Evolutionary conservation across 2,329 filamentous ascomycete genomes (phyloP).

Genomic region (Sarocladium oryzae): DNA sequence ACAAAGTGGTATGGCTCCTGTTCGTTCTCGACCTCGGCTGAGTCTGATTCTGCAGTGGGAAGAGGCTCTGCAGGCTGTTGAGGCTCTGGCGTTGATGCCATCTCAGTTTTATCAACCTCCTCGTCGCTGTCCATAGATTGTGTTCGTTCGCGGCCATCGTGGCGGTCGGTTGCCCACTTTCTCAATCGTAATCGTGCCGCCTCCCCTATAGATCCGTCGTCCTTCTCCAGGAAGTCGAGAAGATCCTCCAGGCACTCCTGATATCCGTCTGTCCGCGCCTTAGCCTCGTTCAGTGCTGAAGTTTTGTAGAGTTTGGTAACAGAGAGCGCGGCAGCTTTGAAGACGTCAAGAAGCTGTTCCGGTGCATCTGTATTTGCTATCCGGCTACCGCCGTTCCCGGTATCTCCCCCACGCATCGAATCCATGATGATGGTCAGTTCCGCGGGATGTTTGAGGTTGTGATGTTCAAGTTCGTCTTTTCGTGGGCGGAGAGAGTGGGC

Average conservation of each 20-base stretch:
- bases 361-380: conserved; percentile 34
- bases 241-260: conserved; percentile 92
- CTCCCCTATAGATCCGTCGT: conserved; percentile 70
- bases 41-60: conserved; percentile 29
- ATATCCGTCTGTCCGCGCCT: conserved; percentile 74
- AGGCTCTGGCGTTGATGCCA: conserved; percentile 3
- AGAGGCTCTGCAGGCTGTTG: conserved; percentile 34
- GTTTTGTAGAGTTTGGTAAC: conserved; percentile 97
- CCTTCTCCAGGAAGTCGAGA: conserved; percentile 75
- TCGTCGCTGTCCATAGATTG: conserved; percentile 61
- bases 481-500: conserved; percentile 6
- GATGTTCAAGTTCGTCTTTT: conserved; percentile 6
- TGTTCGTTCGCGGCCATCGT: conserved; percentile 55
- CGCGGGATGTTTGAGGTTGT: background rate
- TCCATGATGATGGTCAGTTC: conserved; percentile 20
- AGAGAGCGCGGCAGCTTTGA: conserved; percentile 86
- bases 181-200: conserved; percentile 65
- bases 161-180: conserved; percentile 61
- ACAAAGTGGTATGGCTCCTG: conserved; percentile 32
- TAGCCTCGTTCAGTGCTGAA: conserved; percentile 69
- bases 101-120: conserved; percentile 57
- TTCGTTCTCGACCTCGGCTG: conserved; percentile 18
- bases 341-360: conserved; percentile 73
- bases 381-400: background rate
- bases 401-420: conserved; percentile 22